Conservation (phyloP, 805 yeast genomes). For the Saccharomycopsis capsularis region DNA sequence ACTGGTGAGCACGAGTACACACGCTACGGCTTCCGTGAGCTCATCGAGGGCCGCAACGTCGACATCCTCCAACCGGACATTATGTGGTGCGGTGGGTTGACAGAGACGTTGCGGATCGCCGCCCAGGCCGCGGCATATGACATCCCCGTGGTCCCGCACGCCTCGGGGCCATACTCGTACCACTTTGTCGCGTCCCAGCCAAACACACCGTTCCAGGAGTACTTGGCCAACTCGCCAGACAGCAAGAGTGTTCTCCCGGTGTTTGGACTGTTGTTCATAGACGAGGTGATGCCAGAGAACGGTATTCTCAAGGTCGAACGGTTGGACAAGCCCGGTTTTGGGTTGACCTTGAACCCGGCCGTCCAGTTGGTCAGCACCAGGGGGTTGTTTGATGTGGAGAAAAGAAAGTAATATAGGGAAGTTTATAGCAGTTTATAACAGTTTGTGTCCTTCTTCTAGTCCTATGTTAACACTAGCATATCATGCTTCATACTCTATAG, state of each 20-base stretch:
- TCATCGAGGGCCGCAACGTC: constrained; percentile 42
- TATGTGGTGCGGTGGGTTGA: constrained; percentile 50
- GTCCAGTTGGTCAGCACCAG: constrained; percentile 35
- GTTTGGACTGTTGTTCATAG: constrained; percentile 39
- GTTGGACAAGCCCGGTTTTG: constrained; percentile 45
- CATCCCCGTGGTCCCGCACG: constrained; percentile 48
- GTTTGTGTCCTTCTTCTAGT: no score
- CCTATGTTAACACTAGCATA: no score
- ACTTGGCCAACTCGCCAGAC: constrained; percentile 44
- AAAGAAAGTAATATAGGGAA: no score
- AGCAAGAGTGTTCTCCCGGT: constrained; percentile 39
- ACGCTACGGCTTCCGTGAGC: constrained; percentile 43
- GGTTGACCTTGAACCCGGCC: constrained; percentile 40
- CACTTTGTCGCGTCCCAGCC: constrained; percentile 43
- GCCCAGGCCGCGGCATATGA: constrained; percentile 48
- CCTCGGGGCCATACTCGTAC: constrained; percentile 47
- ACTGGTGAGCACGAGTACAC: constrained; percentile 50
- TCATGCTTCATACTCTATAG: no score
- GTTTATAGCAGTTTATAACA: no score
- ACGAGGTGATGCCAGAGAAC: constrained; percentile 41
- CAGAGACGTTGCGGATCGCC: constrained; percentile 40
- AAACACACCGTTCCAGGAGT: constrained; percentile 48
- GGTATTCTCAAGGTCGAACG: constrained; percentile 36
- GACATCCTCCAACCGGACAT: constrained; percentile 46
- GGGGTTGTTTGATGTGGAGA: constrained; percentile 3